phyloP scores from a whole-genome alignment of 1,139 yeast species.

The Pichia inconspicua region DNA sequence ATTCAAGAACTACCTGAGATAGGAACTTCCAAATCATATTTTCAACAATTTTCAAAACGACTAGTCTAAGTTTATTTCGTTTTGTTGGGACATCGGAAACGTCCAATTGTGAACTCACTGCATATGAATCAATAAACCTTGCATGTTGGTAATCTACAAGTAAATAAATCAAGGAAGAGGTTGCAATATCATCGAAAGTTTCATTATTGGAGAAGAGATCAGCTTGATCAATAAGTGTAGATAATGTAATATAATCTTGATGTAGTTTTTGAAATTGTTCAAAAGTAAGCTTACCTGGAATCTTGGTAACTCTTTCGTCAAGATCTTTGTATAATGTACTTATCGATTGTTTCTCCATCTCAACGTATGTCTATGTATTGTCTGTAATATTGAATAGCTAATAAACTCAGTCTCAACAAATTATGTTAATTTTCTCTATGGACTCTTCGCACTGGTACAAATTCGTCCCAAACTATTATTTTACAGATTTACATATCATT shows the following conservation, averaged over 20 bases:
- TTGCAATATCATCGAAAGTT: conserved; percentile 10
- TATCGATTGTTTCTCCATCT: conserved; percentile 2
- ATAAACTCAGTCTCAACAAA: no score
- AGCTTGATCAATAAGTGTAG: conserved; percentile 4
- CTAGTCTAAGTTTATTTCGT: conserved; percentile 13
- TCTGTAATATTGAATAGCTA: no score
- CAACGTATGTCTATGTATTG: no score
- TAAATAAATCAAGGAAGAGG: conserved; percentile 3
- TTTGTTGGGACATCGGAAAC: conserved; percentile 1
- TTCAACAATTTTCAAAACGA: conserved; percentile 13
- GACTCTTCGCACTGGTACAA: no score
- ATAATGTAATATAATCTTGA: conserved; percentile 8
- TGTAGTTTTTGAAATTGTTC: conserved; percentile 12
- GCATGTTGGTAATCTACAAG: conserved; percentile 10
- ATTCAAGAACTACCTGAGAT: conserved; percentile 2
- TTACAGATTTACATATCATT: background rate
- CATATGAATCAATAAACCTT: conserved; percentile 13
- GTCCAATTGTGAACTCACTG: conserved; percentile 12
- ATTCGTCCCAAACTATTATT: background rate
- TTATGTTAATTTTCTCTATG: no score
- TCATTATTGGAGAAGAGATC: conserved; percentile 14
- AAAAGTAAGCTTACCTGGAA: conserved; percentile 1
- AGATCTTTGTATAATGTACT: background rate
- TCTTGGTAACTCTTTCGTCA: background rate
- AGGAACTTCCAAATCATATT: conserved; percentile 10